Conservation (phyloP, 148 eudicot genomes). For the Amaranthus cruentus region DNA sequence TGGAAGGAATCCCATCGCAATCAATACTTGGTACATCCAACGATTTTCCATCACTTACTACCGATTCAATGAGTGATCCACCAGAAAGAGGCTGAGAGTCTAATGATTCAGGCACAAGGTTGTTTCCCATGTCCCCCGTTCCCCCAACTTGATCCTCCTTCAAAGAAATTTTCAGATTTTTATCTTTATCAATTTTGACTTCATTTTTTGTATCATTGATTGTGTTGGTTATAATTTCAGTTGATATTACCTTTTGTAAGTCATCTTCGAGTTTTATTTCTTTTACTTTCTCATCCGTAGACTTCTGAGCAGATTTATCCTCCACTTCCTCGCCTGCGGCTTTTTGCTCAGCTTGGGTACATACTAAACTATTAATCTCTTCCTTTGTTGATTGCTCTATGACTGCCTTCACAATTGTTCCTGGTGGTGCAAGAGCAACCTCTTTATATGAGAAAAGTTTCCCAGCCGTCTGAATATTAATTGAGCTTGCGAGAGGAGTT, state of each 20-base stretch:
- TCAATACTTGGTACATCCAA: slow-evolving; percentile 9
- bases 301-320: slow-evolving; percentile 26
- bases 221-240: slow-evolving; percentile 7
- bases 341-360: slow-evolving; percentile 26
- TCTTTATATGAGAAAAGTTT: slow-evolving; percentile 94
- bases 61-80: slow-evolving; percentile 9
- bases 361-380: slow-evolving; percentile 24
- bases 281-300: slow-evolving; percentile 27
- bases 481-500: slow-evolving; percentile 37
- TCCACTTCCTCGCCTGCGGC: slow-evolving; percentile 19
- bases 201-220: slow-evolving; percentile 11
- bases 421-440: slow-evolving; percentile 94
- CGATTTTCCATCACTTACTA: slow-evolving; percentile 12
- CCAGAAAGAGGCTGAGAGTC: slow-evolving; percentile 21
- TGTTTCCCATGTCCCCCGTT: slow-evolving; percentile 22
- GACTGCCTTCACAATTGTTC: slow-evolving; percentile 77
- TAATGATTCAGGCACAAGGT: slow-evolving; percentile 2
- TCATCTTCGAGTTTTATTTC: slow-evolving; percentile 17
- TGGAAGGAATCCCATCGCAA: slow-evolving; percentile 16
- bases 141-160: slow-evolving; percentile 21
- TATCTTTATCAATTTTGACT: slow-evolving; percentile 10
- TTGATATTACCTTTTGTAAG: slow-evolving; percentile 10
- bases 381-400: slow-evolving; percentile 54
- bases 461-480: slow-evolving; percentile 52
- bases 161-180: neutral